Conservation (phyloP, 305 asterid species). For the Ajuga reptans region DNA sequence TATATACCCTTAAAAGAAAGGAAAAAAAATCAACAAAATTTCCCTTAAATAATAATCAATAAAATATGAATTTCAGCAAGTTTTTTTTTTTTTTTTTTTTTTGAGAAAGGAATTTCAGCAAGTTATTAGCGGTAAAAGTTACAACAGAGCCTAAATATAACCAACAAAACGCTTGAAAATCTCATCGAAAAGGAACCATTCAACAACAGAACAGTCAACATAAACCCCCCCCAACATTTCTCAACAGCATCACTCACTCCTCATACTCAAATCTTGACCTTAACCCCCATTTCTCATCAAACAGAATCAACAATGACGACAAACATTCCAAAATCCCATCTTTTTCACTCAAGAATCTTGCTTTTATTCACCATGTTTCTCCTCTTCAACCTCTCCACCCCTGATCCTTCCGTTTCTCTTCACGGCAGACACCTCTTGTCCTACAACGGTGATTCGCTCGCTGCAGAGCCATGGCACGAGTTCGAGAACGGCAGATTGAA, state of each 20-base stretch:
- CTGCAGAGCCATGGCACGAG: slow-evolving; percentile 29
- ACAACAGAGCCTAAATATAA: neutral
- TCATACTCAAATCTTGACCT: slow-evolving; percentile 7
- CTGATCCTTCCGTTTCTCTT: neutral
- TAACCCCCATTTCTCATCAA: neutral
- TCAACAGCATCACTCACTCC: neutral
- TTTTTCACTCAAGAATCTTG: slow-evolving; percentile 16
- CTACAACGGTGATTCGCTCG: slow-evolving; percentile 40
- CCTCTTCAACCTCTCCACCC: slow-evolving; percentile 19
- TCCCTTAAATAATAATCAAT: neutral
- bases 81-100: too few relatives aligned
- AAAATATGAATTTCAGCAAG: too few relatives aligned
- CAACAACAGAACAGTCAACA: slow-evolving; percentile 7
- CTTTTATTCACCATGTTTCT: slow-evolving; percentile 20
- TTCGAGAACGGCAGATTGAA: slow-evolving; percentile 34
- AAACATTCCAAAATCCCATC: neutral
- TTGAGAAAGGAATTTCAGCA: too few relatives aligned
- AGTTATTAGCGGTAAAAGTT: too few relatives aligned
- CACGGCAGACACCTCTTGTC: slow-evolving; percentile 29
- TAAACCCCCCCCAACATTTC: neutral
- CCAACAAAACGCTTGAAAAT: slow-evolving; percentile 16
- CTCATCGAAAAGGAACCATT: slow-evolving; percentile 19
- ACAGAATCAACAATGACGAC: neutral
- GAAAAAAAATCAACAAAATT: too few relatives aligned
- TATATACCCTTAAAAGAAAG: too few relatives aligned